Percentiles rank a stretch among this genome's conserved stretches.
Evolutionary conservation across 1,139 yeast genomes (phyloP).

Genomic region (Blastobotrys capitulatus): DNA sequence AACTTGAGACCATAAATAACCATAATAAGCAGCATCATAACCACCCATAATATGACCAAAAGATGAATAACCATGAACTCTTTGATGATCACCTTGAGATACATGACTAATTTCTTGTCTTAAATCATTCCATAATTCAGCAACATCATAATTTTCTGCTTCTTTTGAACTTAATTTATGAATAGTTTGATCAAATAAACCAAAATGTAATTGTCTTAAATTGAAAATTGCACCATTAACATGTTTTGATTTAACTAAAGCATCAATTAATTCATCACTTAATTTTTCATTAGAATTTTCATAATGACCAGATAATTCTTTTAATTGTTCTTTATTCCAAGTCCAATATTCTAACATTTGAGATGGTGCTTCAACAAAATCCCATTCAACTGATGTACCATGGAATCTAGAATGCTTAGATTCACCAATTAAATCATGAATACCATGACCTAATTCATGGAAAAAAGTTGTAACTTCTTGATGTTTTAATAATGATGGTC

Average conservation of each 20-base stretch:
- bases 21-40: conserved; percentile 81
- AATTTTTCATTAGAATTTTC: conserved; percentile 50
- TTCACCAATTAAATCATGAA: conserved; percentile 67
- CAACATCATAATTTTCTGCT: conserved; percentile 43
- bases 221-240: conserved; percentile 69
- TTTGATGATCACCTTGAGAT: conserved; percentile 45
- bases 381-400: conserved; percentile 74
- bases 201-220: conserved; percentile 72
- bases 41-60: conserved; percentile 85
- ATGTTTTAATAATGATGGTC: conserved; percentile 74
- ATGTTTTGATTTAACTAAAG: conserved; percentile 60
- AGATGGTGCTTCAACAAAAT: conserved; percentile 86
- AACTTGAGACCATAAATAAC: conserved; percentile 79
- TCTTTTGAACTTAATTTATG: conserved; percentile 49
- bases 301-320: conserved; percentile 60
- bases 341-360: conserved; percentile 89
- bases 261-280: conserved; percentile 52
- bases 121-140: conserved; percentile 56
- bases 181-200: conserved; percentile 65
- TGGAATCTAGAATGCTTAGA: conserved; percentile 63
- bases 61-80: conserved; percentile 63
- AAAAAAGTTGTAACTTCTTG: conserved; percentile 76
- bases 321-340: conserved; percentile 63
- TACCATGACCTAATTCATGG: conserved; percentile 89
- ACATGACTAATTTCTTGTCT: conserved; percentile 55